Base-by-base conservation (phyloP, 2,329 filamentous ascomycete genomes). In the Neofusicoccum sp. region DNA sequence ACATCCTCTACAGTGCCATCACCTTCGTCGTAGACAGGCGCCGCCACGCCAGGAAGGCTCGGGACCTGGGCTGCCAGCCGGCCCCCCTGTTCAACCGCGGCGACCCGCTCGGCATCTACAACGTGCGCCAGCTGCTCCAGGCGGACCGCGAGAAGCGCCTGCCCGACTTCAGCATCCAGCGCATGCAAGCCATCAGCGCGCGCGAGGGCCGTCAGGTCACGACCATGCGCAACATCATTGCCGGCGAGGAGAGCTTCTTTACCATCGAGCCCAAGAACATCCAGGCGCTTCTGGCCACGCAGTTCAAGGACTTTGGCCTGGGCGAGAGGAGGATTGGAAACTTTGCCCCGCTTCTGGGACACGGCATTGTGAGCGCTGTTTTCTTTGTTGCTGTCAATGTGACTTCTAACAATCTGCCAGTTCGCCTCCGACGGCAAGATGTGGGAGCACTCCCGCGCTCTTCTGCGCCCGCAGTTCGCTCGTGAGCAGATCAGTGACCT, bases 381-480 rank as follows among this genome's bases (percentile, higher is more conserved):
- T 31, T 45, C 48, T 28, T 8, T 22, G 39, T 49, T 31, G 14
- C 61, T 36, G 67, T 69, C 34, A 73, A 74, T 28, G 8, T 22
- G 22, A 22, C 22, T 22, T 16, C 52, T 58, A n/a, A 63, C 29
- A 4, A 29, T 14, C 7, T 14, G 33, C 11, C n/a, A 64, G 66
- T 83, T 83, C 72, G 81, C 79, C 41, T 73, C 74, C 12, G 79
- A 83, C 66, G 81, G 81, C 41, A 73, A 75, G 47, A 67, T 67
- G 16, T 78, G 76, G 76, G 70, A 73, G 9, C 73, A 76, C 54
- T 74, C 72, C 22, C 72, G 81, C 8, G 78, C 81, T 33, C 75
- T 83, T 66, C 76, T 89, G 12, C 76, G 83, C 28, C 83, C 84
- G 1, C 83, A 83, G 64, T 86, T 86, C 66, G 78, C 76, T 1